Evolutionary conservation across 148 eudicot species (phyloP).

Genomic region (Chenopodium formosanum): DNA sequence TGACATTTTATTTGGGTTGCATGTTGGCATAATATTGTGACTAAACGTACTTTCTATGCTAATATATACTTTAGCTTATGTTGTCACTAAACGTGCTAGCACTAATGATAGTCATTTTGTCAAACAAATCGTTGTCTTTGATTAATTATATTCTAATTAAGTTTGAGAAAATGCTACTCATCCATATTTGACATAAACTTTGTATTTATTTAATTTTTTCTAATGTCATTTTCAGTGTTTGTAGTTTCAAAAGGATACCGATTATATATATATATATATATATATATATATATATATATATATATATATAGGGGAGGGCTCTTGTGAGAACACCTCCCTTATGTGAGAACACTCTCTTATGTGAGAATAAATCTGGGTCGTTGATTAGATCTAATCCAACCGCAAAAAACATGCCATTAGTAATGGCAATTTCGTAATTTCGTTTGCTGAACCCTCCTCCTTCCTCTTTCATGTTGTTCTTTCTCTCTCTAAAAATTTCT

Average conservation of each 20-base stretch:
- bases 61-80: neutral
- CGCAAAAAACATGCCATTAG: too few species aligned
- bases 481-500: too few species aligned
- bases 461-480: too few species aligned
- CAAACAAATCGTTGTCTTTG: slow-evolving; percentile 9
- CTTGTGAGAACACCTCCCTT: too few species aligned
- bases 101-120: slow-evolving; percentile 10
- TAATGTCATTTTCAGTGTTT: neutral
- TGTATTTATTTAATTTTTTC: neutral
- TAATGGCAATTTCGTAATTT: too few species aligned
- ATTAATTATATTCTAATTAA: neutral
- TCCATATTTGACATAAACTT: neutral
- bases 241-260: neutral
- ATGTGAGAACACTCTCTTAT: too few species aligned
- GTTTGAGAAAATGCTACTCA: neutral
- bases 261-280: too few species aligned
- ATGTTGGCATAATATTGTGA: slow-evolving; percentile 15
- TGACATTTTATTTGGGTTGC: neutral
- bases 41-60: neutral
- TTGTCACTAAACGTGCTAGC: slow-evolving; percentile 27
- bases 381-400: too few species aligned
- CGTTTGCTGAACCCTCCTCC: too few species aligned
- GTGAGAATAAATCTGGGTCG: too few species aligned
- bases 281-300: too few species aligned
- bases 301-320: too few species aligned